Evolutionary conservation across 768 basidiomycete species (phyloP).

Genomic region (Cystofilobasidium ferigula): DNA sequence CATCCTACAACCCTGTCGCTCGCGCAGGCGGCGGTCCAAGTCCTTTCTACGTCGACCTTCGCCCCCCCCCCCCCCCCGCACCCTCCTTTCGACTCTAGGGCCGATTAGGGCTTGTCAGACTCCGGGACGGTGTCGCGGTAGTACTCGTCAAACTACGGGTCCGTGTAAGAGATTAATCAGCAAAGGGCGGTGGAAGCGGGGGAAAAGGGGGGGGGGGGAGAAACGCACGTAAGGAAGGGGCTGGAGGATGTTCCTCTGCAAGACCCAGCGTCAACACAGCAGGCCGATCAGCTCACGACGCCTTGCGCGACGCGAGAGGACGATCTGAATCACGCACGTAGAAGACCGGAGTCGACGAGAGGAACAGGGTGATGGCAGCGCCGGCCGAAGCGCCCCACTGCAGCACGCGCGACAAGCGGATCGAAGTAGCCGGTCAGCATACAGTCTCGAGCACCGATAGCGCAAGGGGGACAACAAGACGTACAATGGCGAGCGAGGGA

Average conservation of each 20-base stretch:
- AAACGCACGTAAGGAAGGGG: neutral
- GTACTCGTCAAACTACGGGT: constrained; percentile 19
- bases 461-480: neutral
- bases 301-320: neutral
- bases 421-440: neutral
- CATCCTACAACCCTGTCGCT: too few relatives aligned
- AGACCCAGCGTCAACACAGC: neutral
- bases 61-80: neutral
- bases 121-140: constrained; percentile 22
- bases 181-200: neutral
- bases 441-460: neutral
- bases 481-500: constrained; percentile 3
- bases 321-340: constrained; percentile 10
- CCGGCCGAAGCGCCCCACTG: constrained; percentile 18
- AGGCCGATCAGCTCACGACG: neutral
- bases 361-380: constrained; percentile 18
- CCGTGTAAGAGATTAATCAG: neutral
- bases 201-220: neutral
- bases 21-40: too few relatives aligned
- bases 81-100: neutral
- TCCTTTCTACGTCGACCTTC: neutral
- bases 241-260: constrained; percentile 14
- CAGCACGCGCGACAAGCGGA: neutral
- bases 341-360: constrained; percentile 25
- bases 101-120: constrained; percentile 26